Evolutionary conservation across 345 rosid species (phyloP).

Genomic region (Rubroshorea leprosula): DNA sequence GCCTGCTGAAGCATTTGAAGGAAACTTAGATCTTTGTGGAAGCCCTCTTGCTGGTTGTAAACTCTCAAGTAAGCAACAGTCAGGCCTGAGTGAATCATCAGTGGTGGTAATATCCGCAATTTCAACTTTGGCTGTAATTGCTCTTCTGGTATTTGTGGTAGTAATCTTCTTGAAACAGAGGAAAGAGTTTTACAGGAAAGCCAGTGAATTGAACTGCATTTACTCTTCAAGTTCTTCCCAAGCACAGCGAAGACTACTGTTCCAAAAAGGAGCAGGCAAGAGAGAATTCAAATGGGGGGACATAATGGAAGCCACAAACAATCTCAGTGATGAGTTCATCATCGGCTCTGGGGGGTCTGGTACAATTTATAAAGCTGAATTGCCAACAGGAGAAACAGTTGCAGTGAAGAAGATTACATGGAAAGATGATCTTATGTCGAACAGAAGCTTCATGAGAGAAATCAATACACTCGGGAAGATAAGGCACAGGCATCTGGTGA

Average conservation of each 20-base stretch:
- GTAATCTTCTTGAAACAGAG: slow-evolving; percentile 44
- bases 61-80: slow-evolving; percentile 20
- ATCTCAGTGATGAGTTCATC: slow-evolving; percentile 68
- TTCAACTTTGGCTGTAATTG: slow-evolving; percentile 55
- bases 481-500: slow-evolving; percentile 82
- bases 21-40: slow-evolving; percentile 73
- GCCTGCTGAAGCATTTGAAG: slow-evolving; percentile 69
- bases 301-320: slow-evolving; percentile 73
- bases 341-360: slow-evolving; percentile 97
- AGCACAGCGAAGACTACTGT: slow-evolving; percentile 56
- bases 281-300: slow-evolving; percentile 75
- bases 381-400: slow-evolving; percentile 56
- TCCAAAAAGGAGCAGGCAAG: slow-evolving; percentile 49
- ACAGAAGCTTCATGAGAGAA: slow-evolving; percentile 85
- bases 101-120: slow-evolving; percentile 59
- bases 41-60: slow-evolving; percentile 54
- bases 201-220: slow-evolving; percentile 35
- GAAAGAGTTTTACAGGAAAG: slow-evolving; percentile 35
- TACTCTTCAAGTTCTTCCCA: slow-evolving; percentile 69
- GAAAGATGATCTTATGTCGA: slow-evolving; percentile 66
- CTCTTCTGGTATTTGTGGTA: slow-evolving; percentile 50
- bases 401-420: slow-evolving; percentile 78
- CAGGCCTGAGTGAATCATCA: slow-evolving; percentile 40
- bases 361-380: slow-evolving; percentile 67
- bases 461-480: slow-evolving; percentile 74